Percentiles rank a stretch among this genome's conserved stretches.
Conservation (phyloP, 495 filamentous ascomycete genomes). For the Aspergillus sclerotiicarbonarius region DNA sequence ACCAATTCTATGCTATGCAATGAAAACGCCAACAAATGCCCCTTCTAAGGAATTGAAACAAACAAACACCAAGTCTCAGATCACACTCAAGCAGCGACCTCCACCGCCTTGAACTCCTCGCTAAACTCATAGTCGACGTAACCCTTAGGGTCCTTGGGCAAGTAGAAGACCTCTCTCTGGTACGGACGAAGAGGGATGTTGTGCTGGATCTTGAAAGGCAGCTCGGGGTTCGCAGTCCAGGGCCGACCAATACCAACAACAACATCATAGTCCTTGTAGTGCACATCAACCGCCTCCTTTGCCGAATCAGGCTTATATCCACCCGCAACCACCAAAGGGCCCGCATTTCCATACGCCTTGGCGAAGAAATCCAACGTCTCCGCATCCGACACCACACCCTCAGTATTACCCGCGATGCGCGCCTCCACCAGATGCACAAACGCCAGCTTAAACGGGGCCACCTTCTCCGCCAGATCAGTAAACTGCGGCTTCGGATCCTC, state of each 20-base stretch:
- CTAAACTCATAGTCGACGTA: conserved; percentile 61
- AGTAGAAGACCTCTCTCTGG: conserved; percentile 60
- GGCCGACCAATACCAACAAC: conserved; percentile 59
- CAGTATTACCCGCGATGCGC: conserved; percentile 42
- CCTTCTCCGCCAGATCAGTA: conserved; percentile 49
- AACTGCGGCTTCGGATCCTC: conserved; percentile 62
- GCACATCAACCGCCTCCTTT: conserved; percentile 49
- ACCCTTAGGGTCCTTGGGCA: conserved; percentile 44
- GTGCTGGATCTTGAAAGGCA: conserved; percentile 60
- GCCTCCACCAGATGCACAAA: conserved; percentile 66
- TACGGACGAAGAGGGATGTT: conserved; percentile 56
- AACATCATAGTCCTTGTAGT: conserved; percentile 53
- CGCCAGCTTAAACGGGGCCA: conserved; percentile 57
- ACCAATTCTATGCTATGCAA: conserved; percentile 9
- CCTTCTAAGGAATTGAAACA: conserved; percentile 2
- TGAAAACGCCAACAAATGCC: conserved; percentile 13
- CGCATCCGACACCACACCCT: conserved; percentile 34
- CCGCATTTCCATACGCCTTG: conserved; percentile 41
- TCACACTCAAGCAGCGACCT: conserved; percentile 22
- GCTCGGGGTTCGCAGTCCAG: conserved; percentile 71
- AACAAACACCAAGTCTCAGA: conserved; percentile 6
- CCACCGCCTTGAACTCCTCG: conserved; percentile 32
- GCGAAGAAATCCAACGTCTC: conserved; percentile 52
- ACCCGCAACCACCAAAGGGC: conserved; percentile 61
- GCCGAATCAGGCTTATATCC: conserved; percentile 46